phyloP scores from a whole-genome alignment of 768 basidiomycete species.

The Megacollybia marginata region DNA sequence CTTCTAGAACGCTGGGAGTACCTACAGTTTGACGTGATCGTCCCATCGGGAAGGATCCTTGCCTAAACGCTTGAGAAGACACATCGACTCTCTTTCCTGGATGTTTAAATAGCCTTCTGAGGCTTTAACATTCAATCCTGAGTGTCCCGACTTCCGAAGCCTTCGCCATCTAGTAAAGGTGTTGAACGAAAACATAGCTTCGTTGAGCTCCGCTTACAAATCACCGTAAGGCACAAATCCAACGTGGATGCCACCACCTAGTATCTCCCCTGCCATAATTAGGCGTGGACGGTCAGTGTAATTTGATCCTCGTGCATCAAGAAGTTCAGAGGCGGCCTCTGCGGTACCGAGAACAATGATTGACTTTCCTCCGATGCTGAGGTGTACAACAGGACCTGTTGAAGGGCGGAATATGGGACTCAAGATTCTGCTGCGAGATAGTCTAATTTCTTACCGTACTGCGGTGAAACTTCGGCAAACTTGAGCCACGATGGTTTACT shows the following conservation, averaged over 20 bases:
- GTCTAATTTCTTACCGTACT: no score
- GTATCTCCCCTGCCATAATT: conserved; percentile 27
- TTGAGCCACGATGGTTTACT: no score
- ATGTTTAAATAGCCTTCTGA: not conserved
- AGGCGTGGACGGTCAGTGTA: conserved; percentile 27
- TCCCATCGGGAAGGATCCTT: not conserved
- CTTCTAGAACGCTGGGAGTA: not conserved
- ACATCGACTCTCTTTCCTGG: not conserved
- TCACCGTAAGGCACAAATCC: conserved; percentile 9
- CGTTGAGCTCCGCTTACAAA: conserved; percentile 14
- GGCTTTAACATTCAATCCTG: not conserved
- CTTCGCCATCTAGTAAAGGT: conserved; percentile 12
- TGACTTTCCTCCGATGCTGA: conserved; percentile 5
- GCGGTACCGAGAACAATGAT: conserved; percentile 19
- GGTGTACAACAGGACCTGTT: conserved; percentile 3
- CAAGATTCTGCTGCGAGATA: no score
- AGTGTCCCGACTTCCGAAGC: not conserved
- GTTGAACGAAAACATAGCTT: conserved; percentile 14
- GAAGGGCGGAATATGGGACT: not conserved
- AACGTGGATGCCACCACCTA: conserved; percentile 2
- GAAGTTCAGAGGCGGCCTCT: conserved; percentile 23
- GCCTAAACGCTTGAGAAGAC: not conserved
- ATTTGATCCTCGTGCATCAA: conserved; percentile 25
- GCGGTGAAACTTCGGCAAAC: no score
- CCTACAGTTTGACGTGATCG: not conserved